phyloP scores from a whole-genome alignment of 441 rosid genomes.

The Euphorbia celastroides region DNA sequence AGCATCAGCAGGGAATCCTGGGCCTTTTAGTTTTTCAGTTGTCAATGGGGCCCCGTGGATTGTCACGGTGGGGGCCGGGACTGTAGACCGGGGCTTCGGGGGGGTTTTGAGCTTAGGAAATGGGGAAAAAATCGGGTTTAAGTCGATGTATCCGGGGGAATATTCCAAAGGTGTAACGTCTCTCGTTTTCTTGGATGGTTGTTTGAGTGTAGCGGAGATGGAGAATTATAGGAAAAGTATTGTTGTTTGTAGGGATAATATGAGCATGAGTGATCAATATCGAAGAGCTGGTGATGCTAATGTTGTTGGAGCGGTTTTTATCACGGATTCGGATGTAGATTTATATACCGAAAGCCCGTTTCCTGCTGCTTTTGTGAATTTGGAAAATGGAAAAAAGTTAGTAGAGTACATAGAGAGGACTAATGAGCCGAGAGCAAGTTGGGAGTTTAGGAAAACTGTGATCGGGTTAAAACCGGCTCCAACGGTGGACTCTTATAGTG shows the following conservation, averaged over 20 bases:
- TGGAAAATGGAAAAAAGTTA: slow-evolving; percentile 17
- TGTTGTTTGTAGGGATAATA: slow-evolving; percentile 46
- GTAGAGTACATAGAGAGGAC: slow-evolving; percentile 37
- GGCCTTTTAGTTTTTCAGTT: slow-evolving; percentile 39
- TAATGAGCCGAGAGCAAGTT: slow-evolving; percentile 39
- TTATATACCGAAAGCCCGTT: slow-evolving; percentile 29
- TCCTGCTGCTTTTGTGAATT: slow-evolving; percentile 26
- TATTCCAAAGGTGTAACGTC: slow-evolving; percentile 34
- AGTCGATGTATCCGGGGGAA: slow-evolving; percentile 48
- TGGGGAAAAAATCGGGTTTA: slow-evolving; percentile 37
- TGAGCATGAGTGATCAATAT: slow-evolving; percentile 48
- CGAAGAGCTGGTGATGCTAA: slow-evolving; percentile 48
- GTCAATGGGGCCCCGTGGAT: slow-evolving; percentile 69
- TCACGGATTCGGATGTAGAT: slow-evolving; percentile 19
- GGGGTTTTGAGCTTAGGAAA: slow-evolving; percentile 46
- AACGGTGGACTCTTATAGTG: slow-evolving; percentile 49
- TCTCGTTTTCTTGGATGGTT: slow-evolving; percentile 52
- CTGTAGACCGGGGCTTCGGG: slow-evolving; percentile 44
- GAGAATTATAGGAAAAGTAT: slow-evolving; percentile 30
- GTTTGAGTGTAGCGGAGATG: slow-evolving; percentile 34
- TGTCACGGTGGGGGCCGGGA: slow-evolving; percentile 51
- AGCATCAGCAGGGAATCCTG: slow-evolving; percentile 59
- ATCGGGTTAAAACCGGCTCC: slow-evolving; percentile 66
- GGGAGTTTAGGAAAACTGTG: slow-evolving; percentile 51
- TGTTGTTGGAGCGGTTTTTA: slow-evolving; percentile 28